Base-by-base conservation (phyloP, 495 filamentous ascomycete species). In the Parathielavia appendiculata region DNA sequence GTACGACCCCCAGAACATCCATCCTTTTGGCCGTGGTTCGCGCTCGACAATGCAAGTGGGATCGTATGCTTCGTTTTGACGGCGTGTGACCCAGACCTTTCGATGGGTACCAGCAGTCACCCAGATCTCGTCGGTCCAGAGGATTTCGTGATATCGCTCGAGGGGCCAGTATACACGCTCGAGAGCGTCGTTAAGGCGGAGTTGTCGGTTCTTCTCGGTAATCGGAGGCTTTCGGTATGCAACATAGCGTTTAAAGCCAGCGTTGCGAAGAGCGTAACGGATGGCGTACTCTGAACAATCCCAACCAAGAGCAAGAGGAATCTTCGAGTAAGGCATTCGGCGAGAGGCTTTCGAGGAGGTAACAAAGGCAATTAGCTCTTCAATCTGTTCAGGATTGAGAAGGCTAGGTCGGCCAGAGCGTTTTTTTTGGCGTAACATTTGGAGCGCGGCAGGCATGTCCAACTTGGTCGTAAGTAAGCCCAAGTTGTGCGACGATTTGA, bases 121-220 rank as follows among this genome's bases (percentile, higher is more conserved):
- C 40, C n/a, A 43, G 40, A 16, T 43, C 40, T 43, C 40, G 40
- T 43, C 40, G 40, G 40, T 43, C 40, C n/a, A 43, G n/a, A 43
- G 40, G 40, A 43, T 43, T 17, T 43, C 40, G 40, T 43, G 9
- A 16, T 43, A 43, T 43, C 40, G 40, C n/a, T 43, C 40, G 40
- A 43, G 40, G 4, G n/a, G 40, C 40, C 40, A 43, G 9, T 43
- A 8, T 7, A 43, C n/a, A 43, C 40, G 40, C n/a, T 43, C 40
- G n/a, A 43, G 5, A 43, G 40, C 40, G n/a, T 43, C 19, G n/a
- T 43, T 16, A 8, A 43, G 40, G 14, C 40, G 40, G 17, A 8
- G 7, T 1, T 2, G 1, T n/a, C n/a, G n/a, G 40, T 43, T n/a
- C 17, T 43, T 43, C 40, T 43, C 40, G 6, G n/a, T 43, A 19